phyloP scores from a whole-genome alignment of 1,284 basidiomycete species.

The Apiotrichum laibachii region DNA sequence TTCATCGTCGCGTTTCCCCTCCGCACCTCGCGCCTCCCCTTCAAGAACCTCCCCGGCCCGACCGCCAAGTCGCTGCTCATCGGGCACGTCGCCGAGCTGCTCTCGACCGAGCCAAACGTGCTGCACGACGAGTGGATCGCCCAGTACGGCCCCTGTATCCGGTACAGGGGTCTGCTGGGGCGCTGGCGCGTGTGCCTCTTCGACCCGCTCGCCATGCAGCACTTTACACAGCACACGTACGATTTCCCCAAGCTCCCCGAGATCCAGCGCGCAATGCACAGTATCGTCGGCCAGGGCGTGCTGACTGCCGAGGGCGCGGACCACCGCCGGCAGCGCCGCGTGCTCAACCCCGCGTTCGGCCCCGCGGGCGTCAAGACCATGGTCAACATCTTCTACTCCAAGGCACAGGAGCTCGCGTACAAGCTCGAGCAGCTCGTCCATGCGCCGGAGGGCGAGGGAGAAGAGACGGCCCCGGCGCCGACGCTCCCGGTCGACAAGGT shows the following conservation, averaged over 20 bases:
- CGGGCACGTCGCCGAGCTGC: no score
- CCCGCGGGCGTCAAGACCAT: conserved; percentile 47
- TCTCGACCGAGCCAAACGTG: no score
- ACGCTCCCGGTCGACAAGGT: conserved; percentile 53
- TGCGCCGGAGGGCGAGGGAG: neutral
- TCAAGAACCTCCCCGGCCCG: no score
- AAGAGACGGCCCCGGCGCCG: conserved; percentile 15
- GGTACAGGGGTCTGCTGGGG: no score
- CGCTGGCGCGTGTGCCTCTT: conserved; percentile 27
- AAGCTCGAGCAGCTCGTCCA: conserved; percentile 2
- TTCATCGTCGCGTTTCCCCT: no score
- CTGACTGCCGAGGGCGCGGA: conserved; percentile 53
- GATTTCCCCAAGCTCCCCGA: conserved; percentile 65
- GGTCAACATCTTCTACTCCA: conserved; percentile 63
- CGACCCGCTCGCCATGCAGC: conserved; percentile 60
- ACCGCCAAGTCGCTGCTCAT: no score
- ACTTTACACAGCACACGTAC: conserved; percentile 62
- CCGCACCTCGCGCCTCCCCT: no score
- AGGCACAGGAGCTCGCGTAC: conserved; percentile 58
- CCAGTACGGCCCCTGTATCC: no score
- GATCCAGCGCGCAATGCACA: conserved; percentile 29
- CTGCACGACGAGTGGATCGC: no score
- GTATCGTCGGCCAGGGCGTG: conserved; percentile 19
- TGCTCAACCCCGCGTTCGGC: conserved; percentile 53
- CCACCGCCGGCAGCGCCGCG: conserved; percentile 57